These are phyloP conservation scores for Ophiobolus disseminans DNA, from an alignment of 2,329 filamentous ascomycete species.

Conservation along the genomic window DNA sequence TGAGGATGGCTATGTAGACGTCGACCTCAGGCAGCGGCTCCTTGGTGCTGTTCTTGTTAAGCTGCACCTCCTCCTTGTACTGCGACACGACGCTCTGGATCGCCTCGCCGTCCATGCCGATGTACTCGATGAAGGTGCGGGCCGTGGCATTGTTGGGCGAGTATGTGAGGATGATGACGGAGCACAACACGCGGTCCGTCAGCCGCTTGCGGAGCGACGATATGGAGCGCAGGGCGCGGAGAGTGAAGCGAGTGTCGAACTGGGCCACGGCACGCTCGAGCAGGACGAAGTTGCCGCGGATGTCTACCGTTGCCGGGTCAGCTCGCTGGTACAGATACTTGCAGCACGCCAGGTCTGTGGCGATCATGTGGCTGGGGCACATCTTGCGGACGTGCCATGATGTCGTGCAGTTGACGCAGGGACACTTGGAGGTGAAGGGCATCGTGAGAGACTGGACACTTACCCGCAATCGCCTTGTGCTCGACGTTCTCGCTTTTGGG, in stretches of 20 bases:
- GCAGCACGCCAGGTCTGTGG: constrained; percentile 35
- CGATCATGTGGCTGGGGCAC: constrained; percentile 40
- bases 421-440: constrained; percentile 30
- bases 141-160: constrained; percentile 70
- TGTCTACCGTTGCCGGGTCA: constrained; percentile 67
- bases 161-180: constrained; percentile 83
- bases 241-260: constrained; percentile 94
- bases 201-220: constrained; percentile 93
- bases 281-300: constrained; percentile 91
- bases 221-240: constrained; percentile 92
- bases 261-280: constrained; percentile 89
- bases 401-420: constrained; percentile 29
- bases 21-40: constrained; percentile 87
- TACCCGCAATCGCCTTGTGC: constrained; percentile 50
- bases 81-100: constrained; percentile 61
- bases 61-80: constrained; percentile 70
- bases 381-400: constrained; percentile 31
- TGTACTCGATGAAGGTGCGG: constrained; percentile 72
- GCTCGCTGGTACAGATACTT: constrained; percentile 38
- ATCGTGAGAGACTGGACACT: constrained; percentile 25
- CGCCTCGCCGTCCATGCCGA: constrained; percentile 71
- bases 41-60: constrained; percentile 70
- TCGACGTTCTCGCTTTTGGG: constrained; percentile 50
- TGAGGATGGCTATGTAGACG: constrained; percentile 83
- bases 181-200: constrained; percentile 78